phyloP scores from a whole-genome alignment of 164 flowering plant species.

The Stephania japonica region DNA sequence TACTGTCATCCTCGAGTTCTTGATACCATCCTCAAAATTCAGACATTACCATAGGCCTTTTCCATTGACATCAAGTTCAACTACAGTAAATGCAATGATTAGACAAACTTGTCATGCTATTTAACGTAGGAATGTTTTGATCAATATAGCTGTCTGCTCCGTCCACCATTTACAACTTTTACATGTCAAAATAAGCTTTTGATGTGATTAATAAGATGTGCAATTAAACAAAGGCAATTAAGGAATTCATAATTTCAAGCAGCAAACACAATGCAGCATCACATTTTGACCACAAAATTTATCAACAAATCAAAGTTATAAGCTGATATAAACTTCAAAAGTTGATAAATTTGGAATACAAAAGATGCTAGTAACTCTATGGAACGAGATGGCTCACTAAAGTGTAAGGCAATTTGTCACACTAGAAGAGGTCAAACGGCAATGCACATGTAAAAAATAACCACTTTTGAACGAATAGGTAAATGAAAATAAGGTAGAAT shows the following conservation, averaged over 20 bases:
- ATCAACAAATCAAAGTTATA: background rate
- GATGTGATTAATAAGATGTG: too few species aligned
- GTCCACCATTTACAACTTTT: background rate
- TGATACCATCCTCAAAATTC: background rate
- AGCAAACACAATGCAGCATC: background rate
- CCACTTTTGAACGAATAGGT: background rate
- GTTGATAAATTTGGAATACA: background rate
- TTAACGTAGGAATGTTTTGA: background rate
- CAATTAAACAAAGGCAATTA: background rate
- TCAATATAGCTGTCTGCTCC: background rate
- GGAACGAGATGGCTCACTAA: background rate
- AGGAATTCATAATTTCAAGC: background rate
- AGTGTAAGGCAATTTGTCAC: background rate
- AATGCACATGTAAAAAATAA: background rate
- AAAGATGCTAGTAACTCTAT: background rate
- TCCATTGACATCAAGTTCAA: background rate
- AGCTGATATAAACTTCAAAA: background rate
- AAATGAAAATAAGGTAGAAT: constrained; percentile 3
- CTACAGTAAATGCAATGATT: background rate
- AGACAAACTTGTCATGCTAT: background rate
- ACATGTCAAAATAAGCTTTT: background rate
- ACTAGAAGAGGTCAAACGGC: background rate
- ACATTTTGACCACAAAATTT: background rate
- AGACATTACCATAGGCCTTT: background rate
- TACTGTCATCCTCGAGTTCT: background rate